Evolutionary conservation across 129 eudicot genomes (phyloP).

Genomic region (Erigeron canadensis): DNA sequence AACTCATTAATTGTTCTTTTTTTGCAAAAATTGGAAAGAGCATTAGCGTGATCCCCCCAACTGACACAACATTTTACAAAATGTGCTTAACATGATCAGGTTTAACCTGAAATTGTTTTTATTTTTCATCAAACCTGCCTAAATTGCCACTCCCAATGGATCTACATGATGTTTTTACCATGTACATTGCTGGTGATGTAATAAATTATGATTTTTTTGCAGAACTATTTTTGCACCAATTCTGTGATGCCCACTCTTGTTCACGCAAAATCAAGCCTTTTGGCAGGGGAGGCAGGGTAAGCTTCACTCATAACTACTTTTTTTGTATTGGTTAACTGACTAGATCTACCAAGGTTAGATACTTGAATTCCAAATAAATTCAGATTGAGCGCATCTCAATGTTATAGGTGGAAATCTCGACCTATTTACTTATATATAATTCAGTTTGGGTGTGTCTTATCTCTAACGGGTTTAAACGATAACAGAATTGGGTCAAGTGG

Average conservation of each 20-base stretch:
- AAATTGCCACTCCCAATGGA: constrained; percentile 4
- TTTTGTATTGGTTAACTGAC: constrained; percentile 6
- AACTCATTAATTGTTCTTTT: not conserved
- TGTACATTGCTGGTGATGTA: constrained; percentile 23
- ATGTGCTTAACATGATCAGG: not conserved
- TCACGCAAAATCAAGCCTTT: constrained; percentile 66
- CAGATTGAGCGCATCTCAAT: constrained; percentile 4
- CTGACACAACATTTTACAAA: too few species aligned
- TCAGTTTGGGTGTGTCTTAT: not conserved
- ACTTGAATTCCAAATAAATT: constrained; percentile 9
- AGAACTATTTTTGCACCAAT: constrained; percentile 81
- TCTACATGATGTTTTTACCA: constrained; percentile 24
- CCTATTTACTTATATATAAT: not conserved
- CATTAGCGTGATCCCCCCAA: too few species aligned
- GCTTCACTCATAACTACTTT: constrained; percentile 15
- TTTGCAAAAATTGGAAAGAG: too few species aligned
- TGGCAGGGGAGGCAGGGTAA: constrained; percentile 84
- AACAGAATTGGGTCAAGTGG: not conserved
- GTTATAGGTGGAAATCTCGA: not conserved
- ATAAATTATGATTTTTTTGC: constrained; percentile 18
- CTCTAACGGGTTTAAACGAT: not conserved
- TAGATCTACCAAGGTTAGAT: constrained; percentile 6
- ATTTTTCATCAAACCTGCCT: not conserved
- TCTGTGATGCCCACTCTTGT: constrained; percentile 90
- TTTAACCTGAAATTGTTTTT: not conserved